Conservation (phyloP, 176 grass and related monocot genomes). For the Phoenix roebelenii region DNA sequence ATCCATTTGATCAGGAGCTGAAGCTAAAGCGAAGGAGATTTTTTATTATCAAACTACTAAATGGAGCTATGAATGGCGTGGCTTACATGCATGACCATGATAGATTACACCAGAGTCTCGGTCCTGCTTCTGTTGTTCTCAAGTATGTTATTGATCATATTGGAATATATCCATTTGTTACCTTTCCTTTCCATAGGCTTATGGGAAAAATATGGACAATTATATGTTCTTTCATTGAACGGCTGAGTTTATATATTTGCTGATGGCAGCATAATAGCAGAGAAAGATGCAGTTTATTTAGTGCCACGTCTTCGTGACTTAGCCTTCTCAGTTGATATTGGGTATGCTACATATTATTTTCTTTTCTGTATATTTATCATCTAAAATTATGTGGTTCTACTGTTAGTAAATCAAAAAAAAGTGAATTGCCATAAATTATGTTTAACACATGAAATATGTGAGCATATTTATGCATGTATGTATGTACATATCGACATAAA, state of each 20-base stretch:
- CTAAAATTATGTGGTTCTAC: no score
- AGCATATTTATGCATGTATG: no score
- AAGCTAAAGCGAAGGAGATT: constrained; percentile 67
- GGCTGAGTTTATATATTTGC: constrained; percentile 17
- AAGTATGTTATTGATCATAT: constrained; percentile 37
- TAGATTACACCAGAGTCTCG: constrained; percentile 90
- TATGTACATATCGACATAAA: no score
- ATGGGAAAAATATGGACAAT: background rate
- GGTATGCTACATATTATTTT: constrained; percentile 26
- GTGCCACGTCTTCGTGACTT: constrained; percentile 66
- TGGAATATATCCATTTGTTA: background rate
- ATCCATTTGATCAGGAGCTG: constrained; percentile 38
- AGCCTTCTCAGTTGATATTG: constrained; percentile 90
- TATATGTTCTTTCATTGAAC: background rate
- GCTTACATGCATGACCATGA: constrained; percentile 70
- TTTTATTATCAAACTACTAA: constrained; percentile 82
- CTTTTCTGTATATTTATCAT: background rate
- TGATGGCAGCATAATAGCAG: constrained; percentile 44
- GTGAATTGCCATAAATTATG: no score
- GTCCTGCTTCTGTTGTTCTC: constrained; percentile 76
- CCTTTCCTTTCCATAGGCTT: background rate
- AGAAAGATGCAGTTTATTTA: constrained; percentile 58
- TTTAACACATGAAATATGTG: no score
- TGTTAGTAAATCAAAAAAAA: no score
- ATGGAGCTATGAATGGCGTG: constrained; percentile 76